A percentile compares a stretch with the other conserved stretches of the same genome.
Conservation (phyloP, 441 rosid genomes). For the Gossypium lobatum region DNA sequence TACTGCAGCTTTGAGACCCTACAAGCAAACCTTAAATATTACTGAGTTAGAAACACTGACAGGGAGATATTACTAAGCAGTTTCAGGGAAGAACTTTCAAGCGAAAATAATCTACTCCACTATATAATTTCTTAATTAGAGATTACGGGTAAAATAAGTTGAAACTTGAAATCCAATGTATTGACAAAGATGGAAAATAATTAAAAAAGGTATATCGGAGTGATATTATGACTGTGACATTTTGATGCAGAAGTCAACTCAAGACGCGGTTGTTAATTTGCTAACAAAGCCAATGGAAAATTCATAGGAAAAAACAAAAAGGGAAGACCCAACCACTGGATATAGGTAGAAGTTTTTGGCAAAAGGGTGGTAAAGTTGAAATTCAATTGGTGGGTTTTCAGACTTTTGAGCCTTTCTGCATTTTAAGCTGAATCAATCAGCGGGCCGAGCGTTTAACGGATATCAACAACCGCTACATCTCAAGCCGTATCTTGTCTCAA, state of each 20-base stretch:
- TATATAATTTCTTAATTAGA: background rate
- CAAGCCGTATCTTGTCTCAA: background rate
- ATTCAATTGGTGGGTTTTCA: background rate
- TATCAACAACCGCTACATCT: background rate
- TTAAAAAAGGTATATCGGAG: background rate
- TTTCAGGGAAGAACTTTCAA: slow-evolving; percentile 6
- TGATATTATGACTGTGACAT: background rate
- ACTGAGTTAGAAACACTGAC: background rate
- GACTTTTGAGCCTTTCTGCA: background rate
- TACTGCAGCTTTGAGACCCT: background rate
- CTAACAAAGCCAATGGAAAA: background rate
- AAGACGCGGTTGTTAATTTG: background rate
- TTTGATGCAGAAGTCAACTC: background rate
- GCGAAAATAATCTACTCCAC: background rate
- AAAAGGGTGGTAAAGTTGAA: background rate
- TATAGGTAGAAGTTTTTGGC: background rate
- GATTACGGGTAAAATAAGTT: background rate
- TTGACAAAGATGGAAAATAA: background rate
- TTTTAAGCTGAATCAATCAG: background rate
- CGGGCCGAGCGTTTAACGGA: background rate
- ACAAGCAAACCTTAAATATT: background rate
- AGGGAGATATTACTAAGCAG: background rate
- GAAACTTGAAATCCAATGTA: background rate
- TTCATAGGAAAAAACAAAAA: background rate
- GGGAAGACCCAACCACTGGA: background rate